phyloP scores from a whole-genome alignment of 176 grass and related monocot genomes.

The Rhipidocladum racemiflorum region DNA sequence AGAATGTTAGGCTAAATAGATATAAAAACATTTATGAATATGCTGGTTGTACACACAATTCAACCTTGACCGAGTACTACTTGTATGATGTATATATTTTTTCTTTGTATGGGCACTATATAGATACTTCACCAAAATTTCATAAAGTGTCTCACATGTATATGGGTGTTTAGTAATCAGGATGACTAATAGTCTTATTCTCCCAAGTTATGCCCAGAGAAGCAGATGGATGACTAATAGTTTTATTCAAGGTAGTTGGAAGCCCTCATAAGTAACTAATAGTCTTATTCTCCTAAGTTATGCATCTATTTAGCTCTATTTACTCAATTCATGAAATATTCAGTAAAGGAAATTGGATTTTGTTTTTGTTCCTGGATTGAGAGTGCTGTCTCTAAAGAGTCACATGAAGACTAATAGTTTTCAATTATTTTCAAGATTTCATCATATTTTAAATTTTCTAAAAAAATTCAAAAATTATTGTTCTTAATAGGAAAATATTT shows the following conservation, averaged over 20 bases:
- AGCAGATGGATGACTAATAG: too few relatives aligned
- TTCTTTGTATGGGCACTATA: not conserved
- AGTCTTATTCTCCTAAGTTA: too few relatives aligned
- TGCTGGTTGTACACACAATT: not conserved
- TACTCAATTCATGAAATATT: not conserved
- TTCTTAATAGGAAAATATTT: too few relatives aligned
- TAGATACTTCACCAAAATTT: not conserved
- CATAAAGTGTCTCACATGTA: not conserved
- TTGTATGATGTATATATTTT: not conserved
- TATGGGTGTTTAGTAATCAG: not conserved
- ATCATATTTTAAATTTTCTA: too few relatives aligned
- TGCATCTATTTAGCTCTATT: not conserved
- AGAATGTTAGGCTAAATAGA: not conserved
- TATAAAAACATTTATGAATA: not conserved
- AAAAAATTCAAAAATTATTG: too few relatives aligned
- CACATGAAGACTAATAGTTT: conserved; percentile 73
- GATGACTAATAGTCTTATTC: too few relatives aligned
- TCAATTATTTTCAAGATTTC: too few relatives aligned
- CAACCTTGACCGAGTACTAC: not conserved
- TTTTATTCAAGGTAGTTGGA: too few relatives aligned
- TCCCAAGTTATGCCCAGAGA: too few relatives aligned
- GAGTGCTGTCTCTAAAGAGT: conserved; percentile 73
- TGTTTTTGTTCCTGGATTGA: conserved; percentile 69
- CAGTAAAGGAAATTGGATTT: not conserved
- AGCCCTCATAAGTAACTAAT: too few relatives aligned